A percentile compares a stretch with the other conserved stretches of the same genome.
phyloP scores from a whole-genome alignment of 2,329 filamentous ascomycete species.

The Alternaria solani region DNA sequence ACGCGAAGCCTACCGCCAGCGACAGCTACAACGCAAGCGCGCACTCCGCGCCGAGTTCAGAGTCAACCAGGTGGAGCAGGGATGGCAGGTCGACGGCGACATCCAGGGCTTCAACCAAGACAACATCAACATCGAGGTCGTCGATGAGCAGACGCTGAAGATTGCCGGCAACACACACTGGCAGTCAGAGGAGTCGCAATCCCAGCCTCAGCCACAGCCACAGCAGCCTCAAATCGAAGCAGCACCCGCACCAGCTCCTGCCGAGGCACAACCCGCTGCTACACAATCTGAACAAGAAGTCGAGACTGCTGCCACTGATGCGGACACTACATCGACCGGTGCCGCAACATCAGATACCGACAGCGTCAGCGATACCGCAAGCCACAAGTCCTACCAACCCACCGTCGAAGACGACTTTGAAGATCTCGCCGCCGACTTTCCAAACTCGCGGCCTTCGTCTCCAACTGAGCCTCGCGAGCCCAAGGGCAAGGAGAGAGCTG shows the following conservation, averaged over 20 bases:
- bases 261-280: neutral
- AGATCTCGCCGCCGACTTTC: slow-evolving; percentile 43
- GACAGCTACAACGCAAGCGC: slow-evolving; percentile 42
- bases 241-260: neutral
- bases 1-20: slow-evolving; percentile 25
- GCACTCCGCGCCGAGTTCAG: slow-evolving; percentile 42
- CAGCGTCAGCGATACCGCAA: slow-evolving; percentile 43
- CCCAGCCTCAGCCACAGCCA: slow-evolving; percentile 11
- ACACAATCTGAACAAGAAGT: neutral
- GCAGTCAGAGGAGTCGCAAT: slow-evolving; percentile 24
- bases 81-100: slow-evolving; percentile 45
- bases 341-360: slow-evolving; percentile 36
- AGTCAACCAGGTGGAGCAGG: slow-evolving; percentile 39
- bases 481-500: slow-evolving; percentile 43
- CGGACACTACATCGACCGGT: slow-evolving; percentile 16
- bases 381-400: slow-evolving; percentile 46
- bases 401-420: slow-evolving; percentile 51
- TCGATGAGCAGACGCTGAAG: slow-evolving; percentile 45
- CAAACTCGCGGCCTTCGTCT: slow-evolving; percentile 35
- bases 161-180: slow-evolving; percentile 43
- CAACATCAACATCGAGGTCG: slow-evolving; percentile 47
- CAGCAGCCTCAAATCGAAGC: slow-evolving; percentile 20
- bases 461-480: slow-evolving; percentile 29
- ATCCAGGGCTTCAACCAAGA: slow-evolving; percentile 45
- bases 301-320: slow-evolving; percentile 16